Conservation (phyloP, 2,329 filamentous ascomycete genomes). For the Westerdykella sp. region DNA sequence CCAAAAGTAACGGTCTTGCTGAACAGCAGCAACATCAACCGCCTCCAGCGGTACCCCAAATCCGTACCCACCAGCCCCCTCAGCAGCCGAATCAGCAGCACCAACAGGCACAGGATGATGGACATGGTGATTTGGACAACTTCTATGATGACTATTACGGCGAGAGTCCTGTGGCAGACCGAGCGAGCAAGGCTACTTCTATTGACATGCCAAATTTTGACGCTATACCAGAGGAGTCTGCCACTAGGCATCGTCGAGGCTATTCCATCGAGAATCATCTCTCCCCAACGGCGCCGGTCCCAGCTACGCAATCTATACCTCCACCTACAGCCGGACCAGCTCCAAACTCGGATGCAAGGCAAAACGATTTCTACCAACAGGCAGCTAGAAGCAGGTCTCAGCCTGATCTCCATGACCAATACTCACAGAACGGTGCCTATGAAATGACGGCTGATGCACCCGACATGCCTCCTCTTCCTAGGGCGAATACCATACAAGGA, state of each 20-base stretch:
- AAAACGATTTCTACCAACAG: constrained; percentile 25
- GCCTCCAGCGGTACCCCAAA: neutral
- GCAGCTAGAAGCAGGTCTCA: constrained; percentile 60
- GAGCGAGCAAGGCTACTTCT: constrained; percentile 41
- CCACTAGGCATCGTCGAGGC: constrained; percentile 27
- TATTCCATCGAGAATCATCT: constrained; percentile 35
- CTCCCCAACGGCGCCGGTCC: constrained; percentile 10
- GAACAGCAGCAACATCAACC: constrained; percentile 17
- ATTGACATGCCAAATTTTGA: constrained; percentile 61
- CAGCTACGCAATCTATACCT: constrained; percentile 9
- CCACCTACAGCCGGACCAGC: constrained; percentile 6
- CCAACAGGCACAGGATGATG: constrained; percentile 18
- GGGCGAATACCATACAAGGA: constrained; percentile 34
- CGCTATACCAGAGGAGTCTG: constrained; percentile 40
- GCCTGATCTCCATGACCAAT: constrained; percentile 49
- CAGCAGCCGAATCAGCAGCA: constrained; percentile 17
- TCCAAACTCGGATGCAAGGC: constrained; percentile 5
- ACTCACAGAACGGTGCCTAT: constrained; percentile 47
- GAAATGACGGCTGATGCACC: constrained; percentile 64
- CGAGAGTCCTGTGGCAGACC: constrained; percentile 21
- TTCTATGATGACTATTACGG: constrained; percentile 47
- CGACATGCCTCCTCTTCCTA: constrained; percentile 45
- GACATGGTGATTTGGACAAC: constrained; percentile 43
- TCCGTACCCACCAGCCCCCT: constrained; percentile 1
- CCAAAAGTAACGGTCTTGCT: constrained; percentile 13